Evolutionary conservation across 2,329 filamentous ascomycete genomes (phyloP), one percentile per base, ranked within the genome.

Genomic region (Fusarium equiseti): DNA sequence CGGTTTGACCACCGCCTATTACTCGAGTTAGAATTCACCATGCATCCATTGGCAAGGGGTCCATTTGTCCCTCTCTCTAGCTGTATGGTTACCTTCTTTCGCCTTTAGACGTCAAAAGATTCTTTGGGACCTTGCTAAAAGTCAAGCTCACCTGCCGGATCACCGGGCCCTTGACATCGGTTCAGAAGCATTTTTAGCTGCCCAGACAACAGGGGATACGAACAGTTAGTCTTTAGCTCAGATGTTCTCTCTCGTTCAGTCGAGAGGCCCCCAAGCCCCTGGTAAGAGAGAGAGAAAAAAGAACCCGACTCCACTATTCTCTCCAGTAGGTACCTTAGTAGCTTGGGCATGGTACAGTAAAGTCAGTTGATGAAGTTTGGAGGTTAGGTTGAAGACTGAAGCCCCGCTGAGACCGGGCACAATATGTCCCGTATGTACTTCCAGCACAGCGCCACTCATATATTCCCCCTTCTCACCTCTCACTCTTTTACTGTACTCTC

Each of bases 371-470:
- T 16, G 20, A 35, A 51, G 46, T 63, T 40, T 56, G 50, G 54
- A 20, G 49, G 43, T 51, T 51, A 61, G 53, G 42, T 59, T 50
- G 38, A 31, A 62, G 63, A 54, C 31, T 20, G 27, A 55, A 50
- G 63, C 71, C 59, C 73, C 68, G 61, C 68, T 68, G 55, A 69
- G 63, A 70, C 57, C 48, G 62, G 63, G 38, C 55, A 53, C 66
- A 75, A 74, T 59, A 58, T 66, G 59, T 64, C 51, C 60, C 51
- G 52, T 62, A 26, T 40, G 40, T 38, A 54, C 50, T n/a, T 51
- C 18, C 48, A 51, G 50, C 26, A 50, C 55, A 70, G 58, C 52
- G 50, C 63, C 62, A 68, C 63, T 60, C 60, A 46, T 64, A 27
- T 27, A n/a, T 26, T 35, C 12, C 50, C 50, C 32, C 49, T 27